Evolutionary conservation across 1,139 yeast species (phyloP), one percentile per base, ranked within the genome.

Genomic region (Kurtzmaniella quercitrusa): DNA sequence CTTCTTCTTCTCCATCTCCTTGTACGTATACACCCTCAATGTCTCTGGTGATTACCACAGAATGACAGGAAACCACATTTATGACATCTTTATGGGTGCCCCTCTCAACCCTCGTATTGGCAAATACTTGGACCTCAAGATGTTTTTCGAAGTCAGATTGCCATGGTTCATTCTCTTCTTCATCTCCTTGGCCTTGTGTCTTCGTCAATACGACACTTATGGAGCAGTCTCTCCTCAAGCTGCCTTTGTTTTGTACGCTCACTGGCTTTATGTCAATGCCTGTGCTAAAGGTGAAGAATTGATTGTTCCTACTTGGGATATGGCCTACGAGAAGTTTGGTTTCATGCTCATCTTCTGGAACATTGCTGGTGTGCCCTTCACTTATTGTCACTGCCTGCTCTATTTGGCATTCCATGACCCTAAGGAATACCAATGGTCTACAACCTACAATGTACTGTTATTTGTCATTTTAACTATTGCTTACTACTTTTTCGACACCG

Each of bases 271-370:
- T 59, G 96, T 96, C 51, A 93, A 93, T 61, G 96, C 97, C 2
- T 93, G 98, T 68, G 85, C 96, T 48, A 93, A 93, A 68, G 98
- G 97, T 53, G 98, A 93, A 69, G 98, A 94, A 63, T 74, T 91
- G 57, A 91, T 93, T 63, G 96, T 91, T 48, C 96, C 98, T 51
- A 85, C 96, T 16, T 93, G 98, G 98, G 98, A 93, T 65, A 91
- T 93, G 97, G 97, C 96, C 40, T 93, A 93, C 65, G 98, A 93
- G 65, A 93, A 94, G 68, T 93, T 93, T 57, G 98, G 98, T 11
- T 93, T 94, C 73, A 90, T 93, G 97, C 80, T 93, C 54, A 81
- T 91, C 55, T 93, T 93, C 75, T 93, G 98, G 98, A 93, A 93
- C 70, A 89, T 93, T 65, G 96, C 98, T 34, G 98, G 98, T 56